These are phyloP conservation scores for Cucumis cinereus DNA, from an alignment of 306 rosid genomes.

Conservation along the genomic window DNA sequence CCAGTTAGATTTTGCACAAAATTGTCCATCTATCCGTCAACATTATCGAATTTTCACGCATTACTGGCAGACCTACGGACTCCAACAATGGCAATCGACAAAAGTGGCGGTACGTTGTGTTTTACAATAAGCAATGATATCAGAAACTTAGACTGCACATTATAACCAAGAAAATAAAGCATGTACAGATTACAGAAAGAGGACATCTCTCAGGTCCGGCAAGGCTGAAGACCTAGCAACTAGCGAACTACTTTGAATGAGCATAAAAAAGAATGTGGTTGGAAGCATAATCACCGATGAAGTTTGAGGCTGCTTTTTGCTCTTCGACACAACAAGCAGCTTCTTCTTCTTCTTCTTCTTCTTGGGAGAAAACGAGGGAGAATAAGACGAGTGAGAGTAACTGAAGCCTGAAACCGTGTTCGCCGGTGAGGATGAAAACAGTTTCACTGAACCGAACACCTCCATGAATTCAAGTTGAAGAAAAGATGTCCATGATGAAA, in stretches of 20 bases:
- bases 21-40: neutral
- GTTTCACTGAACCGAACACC: neutral
- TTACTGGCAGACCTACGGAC: neutral
- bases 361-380: neutral
- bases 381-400: neutral
- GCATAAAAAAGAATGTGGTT: neutral
- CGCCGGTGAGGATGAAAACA: constrained; percentile 1
- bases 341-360: constrained; percentile 7
- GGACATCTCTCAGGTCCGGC: neutral
- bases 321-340: constrained; percentile 4
- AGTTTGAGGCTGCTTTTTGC: constrained; percentile 13
- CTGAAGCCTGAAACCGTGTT: neutral
- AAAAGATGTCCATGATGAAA: neutral
- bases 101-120: neutral
- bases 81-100: neutral
- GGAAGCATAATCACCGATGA: constrained; percentile 7
- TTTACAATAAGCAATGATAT: neutral
- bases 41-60: neutral
- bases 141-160: neutral
- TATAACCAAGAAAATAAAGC: neutral
- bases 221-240: neutral
- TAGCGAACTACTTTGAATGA: neutral
- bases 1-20: neutral
- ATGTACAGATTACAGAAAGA: neutral
- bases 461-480: constrained; percentile 4